Evolutionary conservation across 1,139 yeast species (phyloP).

Genomic region (Pneumocystis wakefieldiae): DNA sequence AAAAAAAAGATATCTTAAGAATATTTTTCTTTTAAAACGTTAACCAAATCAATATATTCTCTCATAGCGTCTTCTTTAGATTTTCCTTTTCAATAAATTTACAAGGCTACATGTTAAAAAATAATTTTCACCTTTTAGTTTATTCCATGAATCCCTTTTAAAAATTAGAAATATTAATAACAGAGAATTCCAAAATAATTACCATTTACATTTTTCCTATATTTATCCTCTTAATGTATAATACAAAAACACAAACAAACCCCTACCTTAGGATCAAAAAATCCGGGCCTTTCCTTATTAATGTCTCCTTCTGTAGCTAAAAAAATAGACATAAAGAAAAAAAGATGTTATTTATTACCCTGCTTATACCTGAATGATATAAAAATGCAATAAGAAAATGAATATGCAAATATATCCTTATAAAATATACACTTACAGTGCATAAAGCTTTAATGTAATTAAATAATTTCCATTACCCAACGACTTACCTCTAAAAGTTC

Average conservation of each 20-base stretch:
- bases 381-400: not conserved
- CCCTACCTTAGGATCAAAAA: not conserved
- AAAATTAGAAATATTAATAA: not conserved
- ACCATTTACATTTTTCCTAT: not conserved
- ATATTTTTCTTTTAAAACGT: slow-evolving; percentile 45
- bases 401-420: not conserved
- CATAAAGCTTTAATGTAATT: not conserved
- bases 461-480: not conserved
- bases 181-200: not conserved
- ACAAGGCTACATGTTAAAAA: not conserved
- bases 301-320: not conserved
- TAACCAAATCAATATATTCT: slow-evolving; percentile 63
- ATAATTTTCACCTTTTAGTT: not conserved
- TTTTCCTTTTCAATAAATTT: not conserved
- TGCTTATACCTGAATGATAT: not conserved
- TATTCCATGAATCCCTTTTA: not conserved
- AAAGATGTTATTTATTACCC: not conserved
- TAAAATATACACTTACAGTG: not conserved
- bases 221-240: not conserved
- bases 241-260: not conserved
- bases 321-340: not conserved
- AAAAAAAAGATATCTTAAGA: not conserved
- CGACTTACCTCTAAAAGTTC: not conserved
- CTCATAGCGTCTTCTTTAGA: slow-evolving; percentile 83
- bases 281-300: not conserved